phyloP scores from a whole-genome alignment of 768 basidiomycete genomes.

The Melanogaster broomeanus region DNA sequence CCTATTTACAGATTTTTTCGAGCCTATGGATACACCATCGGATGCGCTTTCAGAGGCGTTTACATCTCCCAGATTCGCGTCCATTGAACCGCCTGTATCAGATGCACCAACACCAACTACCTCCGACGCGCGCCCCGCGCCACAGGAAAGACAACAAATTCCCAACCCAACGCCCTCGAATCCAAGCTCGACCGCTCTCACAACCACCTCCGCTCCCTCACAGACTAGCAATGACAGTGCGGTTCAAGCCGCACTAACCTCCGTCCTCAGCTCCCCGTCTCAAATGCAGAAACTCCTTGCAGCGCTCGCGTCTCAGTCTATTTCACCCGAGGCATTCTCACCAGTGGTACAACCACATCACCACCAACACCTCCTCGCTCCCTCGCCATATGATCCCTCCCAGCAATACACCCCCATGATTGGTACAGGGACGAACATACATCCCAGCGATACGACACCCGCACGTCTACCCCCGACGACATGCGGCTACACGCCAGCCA shows the following conservation, averaged over 20 bases:
- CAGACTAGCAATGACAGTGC: conserved; percentile 42
- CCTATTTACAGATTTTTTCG: conserved; percentile 38
- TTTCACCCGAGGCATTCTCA: conserved; percentile 24
- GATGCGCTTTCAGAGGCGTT: conserved; percentile 37
- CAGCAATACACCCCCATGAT: conserved; percentile 7
- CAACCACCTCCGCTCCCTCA: conserved; percentile 4
- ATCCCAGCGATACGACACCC: conserved; percentile 9
- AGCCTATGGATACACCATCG: conserved; percentile 49
- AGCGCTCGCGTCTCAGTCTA: conserved; percentile 36
- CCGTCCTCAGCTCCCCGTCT: conserved; percentile 48
- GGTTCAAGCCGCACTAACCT: conserved; percentile 52
- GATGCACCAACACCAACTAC: conserved; percentile 17
- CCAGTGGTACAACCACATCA: conserved; percentile 15
- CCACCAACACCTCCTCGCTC: conserved; percentile 28
- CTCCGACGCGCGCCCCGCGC: conserved; percentile 10
- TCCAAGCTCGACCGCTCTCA: conserved; percentile 6
- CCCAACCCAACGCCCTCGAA: conserved; percentile 14
- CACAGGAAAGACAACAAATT: conserved; percentile 17
- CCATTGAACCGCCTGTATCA: conserved; percentile 22
- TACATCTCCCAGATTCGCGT: conserved; percentile 26
- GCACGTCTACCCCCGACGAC: conserved; percentile 13
- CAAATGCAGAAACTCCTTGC: conserved; percentile 62
- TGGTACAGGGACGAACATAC: background rate
- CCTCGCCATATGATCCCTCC: conserved; percentile 26
- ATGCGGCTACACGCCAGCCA: conserved; percentile 22